Evolutionary conservation across 2,329 filamentous ascomycete species (phyloP), one percentile per base, ranked within the genome.

Genomic region (Thelonectria blattea): DNA sequence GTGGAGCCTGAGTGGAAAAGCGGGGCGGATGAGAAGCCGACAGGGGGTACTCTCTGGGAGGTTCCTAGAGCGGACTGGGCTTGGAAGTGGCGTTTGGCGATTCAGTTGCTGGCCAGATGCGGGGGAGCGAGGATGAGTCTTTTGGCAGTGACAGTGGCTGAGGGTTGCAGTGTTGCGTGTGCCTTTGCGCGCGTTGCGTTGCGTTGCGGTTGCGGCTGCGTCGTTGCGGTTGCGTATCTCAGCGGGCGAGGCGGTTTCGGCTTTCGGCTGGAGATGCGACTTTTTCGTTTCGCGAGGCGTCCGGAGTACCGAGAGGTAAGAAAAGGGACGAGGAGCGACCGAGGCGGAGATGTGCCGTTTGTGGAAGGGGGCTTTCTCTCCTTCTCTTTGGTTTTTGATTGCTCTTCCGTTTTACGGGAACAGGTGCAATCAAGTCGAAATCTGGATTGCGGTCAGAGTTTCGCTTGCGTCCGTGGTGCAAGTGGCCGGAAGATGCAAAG

Each of bases 261-360:
- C 39, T 52, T n/a, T 60, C 57, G 56, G 56, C 43, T 49, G 49
- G 27, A 30, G 27, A 43, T 39, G 34, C 43, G 24, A 24, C 50
- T 24, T 32, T 50, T 37, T n/a, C n/a, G 50, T 61, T 61, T 61
- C 59, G 56, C 56, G 56, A 62, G 37, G 51, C 60, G 60, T 51
- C 24, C 41, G 47, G 24, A 57, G 58, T 45, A 46, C 32, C 58
- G 58, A 56, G 27, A 46, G 27, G 27, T 30, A 14, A 5, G 42
- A 14, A 24, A 46, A 46, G 42, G 22, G 51, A 56, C 48, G 52
- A 50, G 27, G 27, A 30, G 30, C n/a, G 46, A 49, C 32, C 11
- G 37, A 39, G 22, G 11, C 34, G 15, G 52, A 55, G 32, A 15
- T 24, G 20, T 47, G 22, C 20, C 18, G 52, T 14, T 50, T 56